A percentile compares a stretch with the other conserved stretches of the same genome.
phyloP scores from a whole-genome alignment of 2,329 filamentous ascomycete species.

The Penicillium janthinellum region DNA sequence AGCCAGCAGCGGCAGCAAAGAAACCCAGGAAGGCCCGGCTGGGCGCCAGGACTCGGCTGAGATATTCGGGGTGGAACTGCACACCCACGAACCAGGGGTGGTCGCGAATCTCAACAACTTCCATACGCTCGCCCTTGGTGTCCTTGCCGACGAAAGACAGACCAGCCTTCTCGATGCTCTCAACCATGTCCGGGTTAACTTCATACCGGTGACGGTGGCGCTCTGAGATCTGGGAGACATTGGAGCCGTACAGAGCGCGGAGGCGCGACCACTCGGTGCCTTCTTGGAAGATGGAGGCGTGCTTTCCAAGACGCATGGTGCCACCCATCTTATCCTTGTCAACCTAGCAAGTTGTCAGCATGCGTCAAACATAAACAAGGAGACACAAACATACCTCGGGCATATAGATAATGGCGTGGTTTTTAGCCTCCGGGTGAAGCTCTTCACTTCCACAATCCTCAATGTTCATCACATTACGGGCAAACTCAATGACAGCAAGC shows the following conservation, averaged over 20 bases:
- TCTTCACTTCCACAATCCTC: conserved; percentile 59
- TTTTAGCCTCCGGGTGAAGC: conserved; percentile 57
- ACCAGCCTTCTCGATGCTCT: conserved; percentile 67
- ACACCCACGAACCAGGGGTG: conserved; percentile 85
- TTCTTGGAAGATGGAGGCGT: conserved; percentile 73
- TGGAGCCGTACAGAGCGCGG: conserved; percentile 68
- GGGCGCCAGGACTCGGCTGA: conserved; percentile 72
- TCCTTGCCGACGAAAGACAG: conserved; percentile 79
- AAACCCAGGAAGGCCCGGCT: conserved; percentile 81
- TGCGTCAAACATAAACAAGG: not conserved
- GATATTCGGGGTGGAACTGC: conserved; percentile 88
- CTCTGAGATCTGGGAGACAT: conserved; percentile 61
- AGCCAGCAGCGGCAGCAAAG: conserved; percentile 73
- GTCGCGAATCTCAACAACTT: conserved; percentile 77
- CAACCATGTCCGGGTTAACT: conserved; percentile 79
- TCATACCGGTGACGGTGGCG: conserved; percentile 89
- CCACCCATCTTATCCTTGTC: conserved; percentile 76
- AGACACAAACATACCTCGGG: conserved; percentile 60
- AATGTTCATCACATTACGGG: conserved; percentile 72
- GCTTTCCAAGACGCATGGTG: conserved; percentile 81
- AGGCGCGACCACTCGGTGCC: conserved; percentile 78
- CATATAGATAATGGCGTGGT: conserved; percentile 86
- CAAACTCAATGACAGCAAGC: conserved; percentile 86
- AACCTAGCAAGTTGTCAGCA: conserved; percentile 40
- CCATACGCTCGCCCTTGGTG: conserved; percentile 75